A percentile compares a stretch with the other conserved stretches of the same genome.
Evolutionary conservation across 106 monocot genomes (phyloP).

Genomic region (Triglochin maritima): DNA sequence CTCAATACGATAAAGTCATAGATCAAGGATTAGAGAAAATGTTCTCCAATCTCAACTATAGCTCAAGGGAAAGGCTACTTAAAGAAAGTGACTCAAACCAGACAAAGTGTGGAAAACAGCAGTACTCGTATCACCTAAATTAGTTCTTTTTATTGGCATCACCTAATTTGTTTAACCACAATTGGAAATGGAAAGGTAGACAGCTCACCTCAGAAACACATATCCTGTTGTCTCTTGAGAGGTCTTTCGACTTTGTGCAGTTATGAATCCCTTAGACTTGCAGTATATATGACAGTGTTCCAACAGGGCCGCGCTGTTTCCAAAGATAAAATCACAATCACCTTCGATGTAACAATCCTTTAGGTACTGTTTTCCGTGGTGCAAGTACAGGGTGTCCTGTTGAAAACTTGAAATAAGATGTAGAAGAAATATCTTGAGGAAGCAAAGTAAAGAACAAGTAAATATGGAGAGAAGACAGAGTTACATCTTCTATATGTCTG

Average conservation of each 20-base stretch:
- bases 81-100: too few relatives aligned
- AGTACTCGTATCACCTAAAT: too few relatives aligned
- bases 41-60: too few relatives aligned
- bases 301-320: slow-evolving; percentile 83
- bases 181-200: background rate
- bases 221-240: slow-evolving; percentile 85
- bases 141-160: too few relatives aligned
- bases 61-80: too few relatives aligned
- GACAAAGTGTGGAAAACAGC: too few relatives aligned
- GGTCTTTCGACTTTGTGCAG: slow-evolving; percentile 92
- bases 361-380: slow-evolving; percentile 83
- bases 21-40: too few relatives aligned
- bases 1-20: too few relatives aligned
- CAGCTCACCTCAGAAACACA: slow-evolving; percentile 51
- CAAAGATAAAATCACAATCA: slow-evolving; percentile 91
- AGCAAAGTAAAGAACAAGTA: background rate
- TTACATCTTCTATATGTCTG: too few relatives aligned
- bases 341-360: slow-evolving; percentile 96
- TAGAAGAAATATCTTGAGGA: background rate
- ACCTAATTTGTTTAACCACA: too few relatives aligned
- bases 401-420: background rate
- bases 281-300: slow-evolving; percentile 96
- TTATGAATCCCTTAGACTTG: slow-evolving; percentile 85
- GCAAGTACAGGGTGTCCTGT: slow-evolving; percentile 95
- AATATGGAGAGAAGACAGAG: too few relatives aligned